Conservation (phyloP, 148 eudicot species). For the Vaccinium myrtillus region DNA sequence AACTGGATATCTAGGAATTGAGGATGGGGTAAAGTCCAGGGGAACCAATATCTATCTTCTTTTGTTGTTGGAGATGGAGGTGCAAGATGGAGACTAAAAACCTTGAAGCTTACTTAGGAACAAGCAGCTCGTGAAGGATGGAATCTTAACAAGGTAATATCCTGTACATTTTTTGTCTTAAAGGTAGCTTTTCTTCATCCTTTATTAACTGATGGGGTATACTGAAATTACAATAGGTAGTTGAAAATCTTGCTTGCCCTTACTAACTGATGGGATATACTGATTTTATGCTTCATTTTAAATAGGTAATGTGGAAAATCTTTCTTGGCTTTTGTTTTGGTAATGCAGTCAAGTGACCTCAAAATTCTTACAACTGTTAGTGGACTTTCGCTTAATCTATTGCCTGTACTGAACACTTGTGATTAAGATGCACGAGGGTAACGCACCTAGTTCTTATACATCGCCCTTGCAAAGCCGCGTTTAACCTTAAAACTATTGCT, state of each 20-base stretch:
- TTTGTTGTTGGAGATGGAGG: slow-evolving; percentile 95
- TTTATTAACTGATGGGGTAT: slow-evolving; percentile 3
- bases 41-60: slow-evolving; percentile 45
- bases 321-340: too few relatives aligned
- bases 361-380: too few relatives aligned
- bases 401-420: too few relatives aligned
- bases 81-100: slow-evolving; percentile 96
- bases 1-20: slow-evolving; percentile 70
- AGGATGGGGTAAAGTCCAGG: slow-evolving; percentile 34
- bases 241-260: too few relatives aligned
- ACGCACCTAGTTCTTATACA: too few relatives aligned
- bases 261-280: slow-evolving; percentile 5
- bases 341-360: too few relatives aligned
- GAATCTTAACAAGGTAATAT: slow-evolving; percentile 55
- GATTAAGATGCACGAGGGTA: too few relatives aligned
- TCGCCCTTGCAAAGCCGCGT: too few relatives aligned
- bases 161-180: neutral
- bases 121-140: slow-evolving; percentile 88
- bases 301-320: too few relatives aligned
- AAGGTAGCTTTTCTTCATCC: neutral
- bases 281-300: too few relatives aligned
- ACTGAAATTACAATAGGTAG: slow-evolving; percentile 28
- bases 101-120: slow-evolving; percentile 83
- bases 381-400: too few relatives aligned
- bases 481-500: too few relatives aligned